phyloP scores from a whole-genome alignment of 129 eudicot species.

The Saposhnikovia divaricata region DNA sequence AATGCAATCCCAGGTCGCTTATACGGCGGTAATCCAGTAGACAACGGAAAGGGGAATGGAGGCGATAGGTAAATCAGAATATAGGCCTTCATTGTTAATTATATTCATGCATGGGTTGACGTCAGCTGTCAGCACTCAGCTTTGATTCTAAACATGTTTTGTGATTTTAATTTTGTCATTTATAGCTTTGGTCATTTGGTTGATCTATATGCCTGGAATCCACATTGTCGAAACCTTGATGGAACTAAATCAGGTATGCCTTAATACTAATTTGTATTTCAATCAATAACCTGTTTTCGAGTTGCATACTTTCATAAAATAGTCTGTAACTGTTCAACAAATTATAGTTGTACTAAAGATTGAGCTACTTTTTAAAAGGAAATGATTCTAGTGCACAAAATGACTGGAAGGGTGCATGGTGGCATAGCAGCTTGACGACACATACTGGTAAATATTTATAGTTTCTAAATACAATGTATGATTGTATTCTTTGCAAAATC shows the following conservation, averaged over 20 bases:
- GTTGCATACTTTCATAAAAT: neutral
- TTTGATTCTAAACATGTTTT: neutral
- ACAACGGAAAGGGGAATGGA: constrained; percentile 37
- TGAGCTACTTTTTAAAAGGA: constrained; percentile 20
- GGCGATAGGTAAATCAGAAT: constrained; percentile 34
- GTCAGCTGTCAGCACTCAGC: neutral
- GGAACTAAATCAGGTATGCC: constrained; percentile 12
- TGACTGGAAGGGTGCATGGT: constrained; percentile 63
- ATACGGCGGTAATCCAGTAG: constrained; percentile 43
- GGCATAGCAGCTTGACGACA: too few relatives aligned
- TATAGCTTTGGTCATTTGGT: constrained; percentile 51
- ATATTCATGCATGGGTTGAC: neutral
- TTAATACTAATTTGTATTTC: neutral
- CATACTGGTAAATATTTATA: too few relatives aligned
- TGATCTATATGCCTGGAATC: constrained; percentile 69
- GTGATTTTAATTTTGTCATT: neutral
- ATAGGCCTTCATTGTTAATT: neutral
- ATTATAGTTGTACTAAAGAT: neutral
- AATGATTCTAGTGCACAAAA: constrained; percentile 42
- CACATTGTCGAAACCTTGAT: constrained; percentile 57
- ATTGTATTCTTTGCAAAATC: too few relatives aligned
- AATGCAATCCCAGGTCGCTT: constrained; percentile 60
- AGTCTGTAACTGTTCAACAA: neutral
- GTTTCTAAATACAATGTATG: too few relatives aligned
- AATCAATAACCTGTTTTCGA: neutral